These are phyloP conservation scores for Neurospora cerealis DNA, from an alignment of 495 filamentous ascomycete genomes.

Conservation along the genomic window DNA sequence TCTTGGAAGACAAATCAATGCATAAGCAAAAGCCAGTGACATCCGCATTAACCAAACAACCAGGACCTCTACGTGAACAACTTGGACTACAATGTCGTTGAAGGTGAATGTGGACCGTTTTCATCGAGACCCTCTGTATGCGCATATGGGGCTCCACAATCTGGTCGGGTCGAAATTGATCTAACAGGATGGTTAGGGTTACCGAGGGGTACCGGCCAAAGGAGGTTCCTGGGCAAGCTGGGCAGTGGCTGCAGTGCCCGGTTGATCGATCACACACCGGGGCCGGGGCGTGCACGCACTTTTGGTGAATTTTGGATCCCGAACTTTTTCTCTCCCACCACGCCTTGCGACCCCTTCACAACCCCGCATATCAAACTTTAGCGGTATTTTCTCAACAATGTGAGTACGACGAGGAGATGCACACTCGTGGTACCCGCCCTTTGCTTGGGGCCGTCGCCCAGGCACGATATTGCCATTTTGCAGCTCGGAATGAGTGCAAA, in stretches of 20 bases:
- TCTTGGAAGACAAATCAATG: not conserved
- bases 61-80: not conserved
- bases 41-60: not conserved
- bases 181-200: not conserved
- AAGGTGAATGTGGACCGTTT: not conserved
- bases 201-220: not conserved
- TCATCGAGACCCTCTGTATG: not conserved
- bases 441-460: not conserved
- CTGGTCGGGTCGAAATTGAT: not conserved
- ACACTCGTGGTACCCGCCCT: not conserved
- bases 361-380: constrained; percentile 20
- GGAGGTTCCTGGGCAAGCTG: not conserved
- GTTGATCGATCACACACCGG: not conserved
- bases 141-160: not conserved
- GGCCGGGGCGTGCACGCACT: not conserved
- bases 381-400: constrained; percentile 21
- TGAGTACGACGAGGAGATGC: constrained; percentile 11
- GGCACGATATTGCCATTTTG: not conserved
- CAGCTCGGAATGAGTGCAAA: constrained; percentile 1
- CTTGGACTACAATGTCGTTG: not conserved
- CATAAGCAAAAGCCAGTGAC: not conserved
- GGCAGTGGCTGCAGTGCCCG: not conserved
- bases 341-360: constrained; percentile 13
- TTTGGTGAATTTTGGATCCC: constrained; percentile 18
- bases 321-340: constrained; percentile 24